phyloP scores from a whole-genome alignment of 2,329 filamentous ascomycete genomes.

The Hypocreales sp. region DNA sequence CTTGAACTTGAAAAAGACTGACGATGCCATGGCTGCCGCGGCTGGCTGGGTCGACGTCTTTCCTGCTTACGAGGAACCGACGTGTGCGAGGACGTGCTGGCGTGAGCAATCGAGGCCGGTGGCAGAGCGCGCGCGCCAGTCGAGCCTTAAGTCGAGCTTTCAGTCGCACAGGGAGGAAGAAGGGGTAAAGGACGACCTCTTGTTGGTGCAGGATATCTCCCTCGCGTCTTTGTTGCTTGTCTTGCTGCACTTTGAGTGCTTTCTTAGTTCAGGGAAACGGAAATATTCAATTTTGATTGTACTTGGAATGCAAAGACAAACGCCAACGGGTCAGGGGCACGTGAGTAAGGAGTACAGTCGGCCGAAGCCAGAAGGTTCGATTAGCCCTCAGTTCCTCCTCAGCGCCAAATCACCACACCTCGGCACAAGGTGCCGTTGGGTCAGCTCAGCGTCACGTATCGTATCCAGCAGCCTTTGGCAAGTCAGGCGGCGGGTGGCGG shows the following conservation, averaged over 20 bases:
- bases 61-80: slow-evolving; percentile 12
- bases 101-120: no score
- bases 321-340: slow-evolving; percentile 11
- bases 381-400: slow-evolving; percentile 20
- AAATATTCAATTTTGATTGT: slow-evolving; percentile 40
- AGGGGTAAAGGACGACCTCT: neutral
- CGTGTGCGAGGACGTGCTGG: no score
- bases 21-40: slow-evolving; percentile 61
- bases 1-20: slow-evolving; percentile 99
- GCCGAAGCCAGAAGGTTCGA: slow-evolving; percentile 16
- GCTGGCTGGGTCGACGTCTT: slow-evolving; percentile 8
- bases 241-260: slow-evolving; percentile 22
- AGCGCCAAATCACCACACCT: slow-evolving; percentile 19
- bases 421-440: slow-evolving; percentile 13
- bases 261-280: slow-evolving; percentile 19
- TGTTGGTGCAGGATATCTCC: no score
- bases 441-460: slow-evolving; percentile 10
- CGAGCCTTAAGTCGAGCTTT: no score
- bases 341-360: slow-evolving; percentile 25
- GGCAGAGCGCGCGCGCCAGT: no score
- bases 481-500: no score
- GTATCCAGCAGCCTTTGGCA: slow-evolving; percentile 7
- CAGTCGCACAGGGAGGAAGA: slow-evolving; percentile 1
- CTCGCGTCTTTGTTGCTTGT: slow-evolving; percentile 13
- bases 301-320: slow-evolving; percentile 19